These are phyloP conservation scores for Rutstroemia sp. DNA, from an alignment of 2,329 filamentous ascomycete genomes.

Conservation along the genomic window DNA sequence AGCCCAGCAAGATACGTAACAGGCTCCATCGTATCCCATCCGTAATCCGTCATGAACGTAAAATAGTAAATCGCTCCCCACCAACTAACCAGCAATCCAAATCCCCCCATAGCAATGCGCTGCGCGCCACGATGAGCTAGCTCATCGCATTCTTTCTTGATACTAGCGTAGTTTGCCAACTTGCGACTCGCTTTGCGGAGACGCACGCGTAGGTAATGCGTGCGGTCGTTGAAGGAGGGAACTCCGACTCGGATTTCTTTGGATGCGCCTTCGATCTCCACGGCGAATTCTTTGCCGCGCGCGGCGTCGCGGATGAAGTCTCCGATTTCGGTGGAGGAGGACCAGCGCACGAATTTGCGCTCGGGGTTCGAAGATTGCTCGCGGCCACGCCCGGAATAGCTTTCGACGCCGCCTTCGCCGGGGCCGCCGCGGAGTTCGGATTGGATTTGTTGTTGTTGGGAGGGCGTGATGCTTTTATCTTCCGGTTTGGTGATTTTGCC, in stretches of 20 bases:
- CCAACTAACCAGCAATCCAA: conserved; percentile 66
- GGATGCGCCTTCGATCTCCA: conserved; percentile 67
- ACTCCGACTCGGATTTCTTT: conserved; percentile 70
- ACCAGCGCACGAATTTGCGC: conserved; percentile 76
- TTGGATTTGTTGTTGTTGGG: conserved; percentile 36
- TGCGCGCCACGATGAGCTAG: conserved; percentile 73
- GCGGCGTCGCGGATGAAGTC: conserved; percentile 92
- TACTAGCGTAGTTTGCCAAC: conserved; percentile 60
- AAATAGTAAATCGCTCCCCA: conserved; percentile 64
- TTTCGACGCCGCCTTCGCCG: conserved; percentile 55
- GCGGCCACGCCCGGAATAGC: conserved; percentile 63
- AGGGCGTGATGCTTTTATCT: conserved; percentile 11
- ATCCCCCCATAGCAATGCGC: conserved; percentile 71
- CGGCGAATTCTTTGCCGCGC: conserved; percentile 73
- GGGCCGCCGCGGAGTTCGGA: conserved; percentile 36
- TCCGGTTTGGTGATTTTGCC: conserved; percentile 26
- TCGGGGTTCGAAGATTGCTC: conserved; percentile 14
- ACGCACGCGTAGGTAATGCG: conserved; percentile 74
- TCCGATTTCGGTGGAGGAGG: conserved; percentile 78
- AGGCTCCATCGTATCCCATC: conserved; percentile 88
- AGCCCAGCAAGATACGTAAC: conserved; percentile 86
- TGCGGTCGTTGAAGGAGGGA: conserved; percentile 84
- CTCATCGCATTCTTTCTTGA: conserved; percentile 77
- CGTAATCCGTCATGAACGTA: conserved; percentile 65
- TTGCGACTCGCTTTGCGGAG: conserved; percentile 63